phyloP scores from a whole-genome alignment of 495 filamentous ascomycete species.

The Hypoxylon crocopeplum region DNA sequence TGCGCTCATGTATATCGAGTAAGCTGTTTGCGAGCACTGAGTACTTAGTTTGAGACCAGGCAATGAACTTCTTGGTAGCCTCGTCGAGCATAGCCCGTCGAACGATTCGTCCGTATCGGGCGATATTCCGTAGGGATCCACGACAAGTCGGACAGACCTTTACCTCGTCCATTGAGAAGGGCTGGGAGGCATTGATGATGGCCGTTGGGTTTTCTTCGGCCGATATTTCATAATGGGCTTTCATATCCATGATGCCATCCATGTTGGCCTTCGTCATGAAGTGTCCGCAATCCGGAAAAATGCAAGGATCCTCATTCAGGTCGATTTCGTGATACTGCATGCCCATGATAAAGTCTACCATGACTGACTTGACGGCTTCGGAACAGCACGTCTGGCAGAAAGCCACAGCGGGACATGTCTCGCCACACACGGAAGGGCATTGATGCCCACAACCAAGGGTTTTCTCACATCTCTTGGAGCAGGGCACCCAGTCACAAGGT shows the following conservation, averaged over 20 bases:
- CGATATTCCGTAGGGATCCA: slow-evolving; percentile 64
- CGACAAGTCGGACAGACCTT: slow-evolving; percentile 71
- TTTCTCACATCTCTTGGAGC: slow-evolving; percentile 66
- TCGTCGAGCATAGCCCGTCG: slow-evolving; percentile 70
- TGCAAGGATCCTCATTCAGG: slow-evolving; percentile 64
- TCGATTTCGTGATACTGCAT: slow-evolving; percentile 63
- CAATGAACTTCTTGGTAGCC: slow-evolving; percentile 70
- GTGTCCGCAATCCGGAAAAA: slow-evolving; percentile 75
- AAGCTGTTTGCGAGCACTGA: slow-evolving; percentile 50
- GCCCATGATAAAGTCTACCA: slow-evolving; percentile 63
- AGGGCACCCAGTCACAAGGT: slow-evolving; percentile 73
- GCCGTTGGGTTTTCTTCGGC: slow-evolving; percentile 48
- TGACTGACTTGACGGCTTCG: slow-evolving; percentile 49
- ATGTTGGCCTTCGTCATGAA: slow-evolving; percentile 66
- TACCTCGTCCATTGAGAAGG: slow-evolving; percentile 60
- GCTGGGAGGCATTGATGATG: slow-evolving; percentile 51
- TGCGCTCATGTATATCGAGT: slow-evolving; percentile 26
- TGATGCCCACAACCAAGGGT: slow-evolving; percentile 68
- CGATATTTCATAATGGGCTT: slow-evolving; percentile 62
- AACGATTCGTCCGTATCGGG: slow-evolving; percentile 72
- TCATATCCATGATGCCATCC: slow-evolving; percentile 72
- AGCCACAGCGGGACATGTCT: slow-evolving; percentile 60
- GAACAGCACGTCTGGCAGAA: slow-evolving; percentile 65
- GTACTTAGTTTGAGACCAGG: slow-evolving; percentile 58
- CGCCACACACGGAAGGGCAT: slow-evolving; percentile 71